phyloP scores from a whole-genome alignment of 192 early-diverging fungal species.

The Coemansia sp. region DNA sequence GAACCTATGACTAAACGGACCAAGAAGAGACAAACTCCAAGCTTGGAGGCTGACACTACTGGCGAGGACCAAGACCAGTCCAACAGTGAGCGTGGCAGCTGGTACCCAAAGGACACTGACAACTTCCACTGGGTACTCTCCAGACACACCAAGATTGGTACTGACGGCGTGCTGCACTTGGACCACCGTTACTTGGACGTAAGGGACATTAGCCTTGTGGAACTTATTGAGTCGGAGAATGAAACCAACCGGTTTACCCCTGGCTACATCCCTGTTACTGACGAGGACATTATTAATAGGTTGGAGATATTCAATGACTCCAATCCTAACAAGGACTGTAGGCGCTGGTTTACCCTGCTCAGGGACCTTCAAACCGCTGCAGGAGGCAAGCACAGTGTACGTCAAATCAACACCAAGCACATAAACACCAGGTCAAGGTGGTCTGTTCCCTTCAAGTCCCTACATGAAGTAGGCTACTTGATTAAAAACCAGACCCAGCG shows the following conservation, averaged over 20 bases:
- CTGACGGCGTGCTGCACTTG: slow-evolving; percentile 9
- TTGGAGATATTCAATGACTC: slow-evolving; percentile 25
- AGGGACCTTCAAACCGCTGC: slow-evolving; percentile 28
- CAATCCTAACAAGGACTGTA: slow-evolving; percentile 38
- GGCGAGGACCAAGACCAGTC: neutral
- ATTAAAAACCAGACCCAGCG: slow-evolving; percentile 40
- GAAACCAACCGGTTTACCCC: neutral
- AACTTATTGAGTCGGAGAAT: slow-evolving; percentile 18
- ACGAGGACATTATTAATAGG: slow-evolving; percentile 20
- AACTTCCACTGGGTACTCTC: slow-evolving; percentile 43
- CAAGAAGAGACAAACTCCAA: neutral
- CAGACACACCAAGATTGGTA: slow-evolving; percentile 25
- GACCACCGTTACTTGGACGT: slow-evolving; percentile 44
- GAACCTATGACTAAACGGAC: neutral
- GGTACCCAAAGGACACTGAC: slow-evolving; percentile 38
- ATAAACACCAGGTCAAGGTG: slow-evolving; percentile 48
- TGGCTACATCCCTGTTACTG: neutral
- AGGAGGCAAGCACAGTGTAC: slow-evolving; percentile 30
- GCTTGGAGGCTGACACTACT: neutral
- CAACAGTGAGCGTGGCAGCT: slow-evolving; percentile 30
- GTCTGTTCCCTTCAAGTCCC: slow-evolving; percentile 51
- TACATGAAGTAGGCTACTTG: slow-evolving; percentile 43
- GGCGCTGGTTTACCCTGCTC: slow-evolving; percentile 20
- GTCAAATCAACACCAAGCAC: slow-evolving; percentile 51
- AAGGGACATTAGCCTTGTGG: slow-evolving; percentile 29